These are phyloP conservation scores for Globisporangium heterothallicum DNA, from an alignment of 352 stramenopile genomes.

Conservation along the genomic window DNA sequence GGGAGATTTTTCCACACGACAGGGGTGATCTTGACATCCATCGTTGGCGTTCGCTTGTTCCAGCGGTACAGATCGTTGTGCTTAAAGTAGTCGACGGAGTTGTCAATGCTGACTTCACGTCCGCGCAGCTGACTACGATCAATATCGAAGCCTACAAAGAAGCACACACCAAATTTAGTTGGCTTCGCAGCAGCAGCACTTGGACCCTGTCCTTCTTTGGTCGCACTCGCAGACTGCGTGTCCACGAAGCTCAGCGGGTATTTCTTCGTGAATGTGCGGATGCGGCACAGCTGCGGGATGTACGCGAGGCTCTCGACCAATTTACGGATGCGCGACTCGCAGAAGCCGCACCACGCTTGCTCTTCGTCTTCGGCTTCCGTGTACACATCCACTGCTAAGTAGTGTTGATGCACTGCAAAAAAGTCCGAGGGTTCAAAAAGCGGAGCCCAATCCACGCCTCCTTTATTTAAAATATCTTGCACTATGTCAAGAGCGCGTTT, in stretches of 20 bases:
- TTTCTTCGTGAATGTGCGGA: conserved; percentile 85
- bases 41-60: conserved; percentile 83
- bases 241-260: conserved; percentile 67
- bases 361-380: conserved; percentile 87
- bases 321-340: conserved; percentile 90
- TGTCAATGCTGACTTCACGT: conserved; percentile 81
- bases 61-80: conserved; percentile 86
- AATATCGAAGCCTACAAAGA: conserved; percentile 85
- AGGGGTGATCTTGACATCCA: conserved; percentile 85
- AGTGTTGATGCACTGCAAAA: conserved; percentile 87
- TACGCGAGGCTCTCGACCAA: conserved; percentile 86
- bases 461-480: conserved; percentile 80
- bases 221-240: conserved; percentile 2
- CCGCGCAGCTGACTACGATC: conserved; percentile 70
- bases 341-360: conserved; percentile 92
- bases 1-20: conserved; percentile 83
- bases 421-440: conserved; percentile 85
- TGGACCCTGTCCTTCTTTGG: conserved; percentile 16
- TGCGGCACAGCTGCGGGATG: conserved; percentile 67
- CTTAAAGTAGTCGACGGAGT: conserved; percentile 86
- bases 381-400: conserved; percentile 90
- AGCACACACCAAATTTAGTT: conserved; percentile 71
- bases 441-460: conserved; percentile 67
- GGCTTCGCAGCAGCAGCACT: conserved; percentile 15
- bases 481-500: conserved; percentile 73